These are phyloP conservation scores for Funneliformis caledonium DNA, from an alignment of 371 early-diverging fungal genomes.

Conservation along the genomic window DNA sequence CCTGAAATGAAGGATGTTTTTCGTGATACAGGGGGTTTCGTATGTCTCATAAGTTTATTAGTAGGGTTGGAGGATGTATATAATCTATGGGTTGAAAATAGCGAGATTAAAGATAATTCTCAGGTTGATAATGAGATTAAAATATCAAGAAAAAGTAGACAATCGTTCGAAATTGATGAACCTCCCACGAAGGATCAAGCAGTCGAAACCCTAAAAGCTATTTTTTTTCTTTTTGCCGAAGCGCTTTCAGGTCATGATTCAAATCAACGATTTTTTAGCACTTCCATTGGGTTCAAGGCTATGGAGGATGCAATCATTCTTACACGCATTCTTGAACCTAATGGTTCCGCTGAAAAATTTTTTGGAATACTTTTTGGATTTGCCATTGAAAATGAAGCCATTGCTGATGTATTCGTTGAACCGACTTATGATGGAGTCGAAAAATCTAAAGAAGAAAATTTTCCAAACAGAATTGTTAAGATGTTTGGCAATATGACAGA, in stretches of 20 bases:
- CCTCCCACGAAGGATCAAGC: constrained; percentile 46
- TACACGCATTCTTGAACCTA: constrained; percentile 59
- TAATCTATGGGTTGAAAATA: constrained; percentile 28
- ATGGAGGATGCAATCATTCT: constrained; percentile 65
- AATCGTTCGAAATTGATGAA: constrained; percentile 40
- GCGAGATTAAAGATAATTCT: constrained; percentile 44
- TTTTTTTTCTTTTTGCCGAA: constrained; percentile 60
- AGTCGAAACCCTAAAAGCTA: constrained; percentile 52
- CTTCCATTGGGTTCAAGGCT: constrained; percentile 60
- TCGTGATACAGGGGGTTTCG: constrained; percentile 66
- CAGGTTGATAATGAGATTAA: constrained; percentile 43
- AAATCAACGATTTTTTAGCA: constrained; percentile 59
- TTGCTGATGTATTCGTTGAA: constrained; percentile 56
- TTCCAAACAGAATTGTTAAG: not conserved
- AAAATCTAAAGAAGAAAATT: not conserved
- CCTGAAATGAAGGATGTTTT: constrained; percentile 60
- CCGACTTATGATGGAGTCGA: not conserved
- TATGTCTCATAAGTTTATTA: constrained; percentile 66
- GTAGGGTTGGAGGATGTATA: constrained; percentile 67
- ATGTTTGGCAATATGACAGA: constrained; percentile 45
- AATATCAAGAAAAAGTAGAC: constrained; percentile 35
- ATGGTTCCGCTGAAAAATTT: constrained; percentile 50
- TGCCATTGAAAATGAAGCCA: constrained; percentile 57
- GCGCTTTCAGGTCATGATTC: constrained; percentile 63
- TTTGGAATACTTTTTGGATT: constrained; percentile 70